phyloP scores from a whole-genome alignment of 345 rosid species.

The Aethionema arabicum region DNA sequence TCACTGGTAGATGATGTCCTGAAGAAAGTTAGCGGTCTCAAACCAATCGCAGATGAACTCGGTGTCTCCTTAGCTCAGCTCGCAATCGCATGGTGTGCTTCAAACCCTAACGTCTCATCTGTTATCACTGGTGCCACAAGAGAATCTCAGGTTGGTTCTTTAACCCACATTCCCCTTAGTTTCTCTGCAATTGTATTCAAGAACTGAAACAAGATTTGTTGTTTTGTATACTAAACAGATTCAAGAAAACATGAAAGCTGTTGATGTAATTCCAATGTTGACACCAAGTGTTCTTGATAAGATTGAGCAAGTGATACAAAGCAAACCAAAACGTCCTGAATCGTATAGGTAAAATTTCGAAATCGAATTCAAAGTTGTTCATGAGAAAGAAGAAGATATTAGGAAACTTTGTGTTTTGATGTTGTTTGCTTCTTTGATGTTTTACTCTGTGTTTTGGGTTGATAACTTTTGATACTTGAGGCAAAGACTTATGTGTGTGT shows the following conservation, averaged over 20 bases:
- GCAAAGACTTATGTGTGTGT: slow-evolving; percentile 8
- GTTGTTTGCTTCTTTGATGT: slow-evolving; percentile 5
- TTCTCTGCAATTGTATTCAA: background rate
- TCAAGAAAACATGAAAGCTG: slow-evolving; percentile 97
- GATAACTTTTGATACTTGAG: slow-evolving; percentile 21
- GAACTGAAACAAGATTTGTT: background rate
- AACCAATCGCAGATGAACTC: slow-evolving; percentile 97
- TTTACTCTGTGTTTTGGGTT: slow-evolving; percentile 13
- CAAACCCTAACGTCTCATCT: slow-evolving; percentile 92
- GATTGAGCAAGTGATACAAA: slow-evolving; percentile 80
- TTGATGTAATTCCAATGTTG: slow-evolving; percentile 76
- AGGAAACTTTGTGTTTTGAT: slow-evolving; percentile 14
- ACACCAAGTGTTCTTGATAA: slow-evolving; percentile 88
- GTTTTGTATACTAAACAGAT: slow-evolving; percentile 45
- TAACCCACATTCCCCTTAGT: background rate
- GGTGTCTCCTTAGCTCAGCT: slow-evolving; percentile 95
- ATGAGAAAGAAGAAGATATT: background rate
- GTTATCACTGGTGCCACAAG: slow-evolving; percentile 97
- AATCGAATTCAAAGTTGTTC: slow-evolving; percentile 16
- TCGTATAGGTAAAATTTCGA: slow-evolving; percentile 57
- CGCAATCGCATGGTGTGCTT: slow-evolving; percentile 98
- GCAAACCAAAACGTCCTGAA: slow-evolving; percentile 87
- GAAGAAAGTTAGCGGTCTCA: slow-evolving; percentile 86
- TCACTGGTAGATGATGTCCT: slow-evolving; percentile 89
- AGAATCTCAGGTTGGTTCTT: slow-evolving; percentile 78